Base-by-base conservation (phyloP, 441 rosid species). In the Adansonia madagascariensis region DNA sequence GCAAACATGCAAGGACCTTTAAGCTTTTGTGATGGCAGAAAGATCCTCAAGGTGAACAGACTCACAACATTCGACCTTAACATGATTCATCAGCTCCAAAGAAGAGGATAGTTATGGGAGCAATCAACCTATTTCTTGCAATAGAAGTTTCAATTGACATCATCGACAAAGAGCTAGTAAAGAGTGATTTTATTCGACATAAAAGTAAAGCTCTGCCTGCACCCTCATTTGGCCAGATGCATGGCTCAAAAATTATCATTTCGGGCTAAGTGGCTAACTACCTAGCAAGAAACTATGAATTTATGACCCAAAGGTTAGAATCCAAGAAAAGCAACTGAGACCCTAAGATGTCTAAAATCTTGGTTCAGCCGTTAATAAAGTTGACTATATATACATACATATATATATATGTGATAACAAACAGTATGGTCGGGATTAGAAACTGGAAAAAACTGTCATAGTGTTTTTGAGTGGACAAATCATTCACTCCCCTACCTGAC, bases 81-180 rank as follows among this genome's bases (percentile, higher is more conserved):
- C 14, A 65, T 41, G 43, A 47, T 12, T 47, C 73, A 47, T 47
- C 56, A 68, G 41, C 57, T 68, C 43, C 6, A 4, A 63, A 12
- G 12, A 47, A 69, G 43, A 9, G 20, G 18, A 24, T 49, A 49
- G 20, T 67, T 66, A 35, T 44, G 52, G 31, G 35, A 44, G 52
- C 20, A 10, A 44, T 64, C 71, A 66, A 43, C 44, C 71, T 10
- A 66, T 63, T 63, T 35, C 71, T 18, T 44, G 71, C 12, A 53
- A 66, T 8, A 43, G 18, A 66, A 44, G 71, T 43, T 66, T 10
- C 6, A 66, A 4, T 52, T 9, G 8, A 43, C 39, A 35, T 35
- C 39, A 35, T 35, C 39, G 39, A 35, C 39, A 35, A 35, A 35
- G 3, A 35, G 39, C 39, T 35, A 35, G 39, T 35, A 35, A 35